These are phyloP conservation scores for Fusarium denticulatum DNA, from an alignment of 2,329 filamentous ascomycete genomes.

Conservation along the genomic window DNA sequence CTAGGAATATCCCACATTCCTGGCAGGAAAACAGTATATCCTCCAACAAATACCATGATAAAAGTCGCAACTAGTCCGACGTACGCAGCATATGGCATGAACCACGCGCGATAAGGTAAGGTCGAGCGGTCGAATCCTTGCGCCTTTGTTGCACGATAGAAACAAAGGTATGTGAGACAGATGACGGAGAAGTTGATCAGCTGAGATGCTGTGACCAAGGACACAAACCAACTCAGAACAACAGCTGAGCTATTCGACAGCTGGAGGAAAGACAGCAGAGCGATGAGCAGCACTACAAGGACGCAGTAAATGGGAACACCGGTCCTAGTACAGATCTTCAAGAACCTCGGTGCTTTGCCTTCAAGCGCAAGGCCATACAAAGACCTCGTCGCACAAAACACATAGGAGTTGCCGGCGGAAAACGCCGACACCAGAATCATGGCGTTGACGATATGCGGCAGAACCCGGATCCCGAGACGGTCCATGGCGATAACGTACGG, in stretches of 20 bases:
- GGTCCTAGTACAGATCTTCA: constrained; percentile 68
- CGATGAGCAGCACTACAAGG: constrained; percentile 70
- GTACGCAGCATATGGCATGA: constrained; percentile 78
- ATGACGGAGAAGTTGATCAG: constrained; percentile 78
- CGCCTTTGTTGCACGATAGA: constrained; percentile 72
- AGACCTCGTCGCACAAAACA: constrained; percentile 74
- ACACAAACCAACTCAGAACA: constrained; percentile 79
- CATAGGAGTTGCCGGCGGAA: constrained; percentile 72
- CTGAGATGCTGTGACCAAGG: constrained; percentile 75
- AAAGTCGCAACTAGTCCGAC: constrained; percentile 70
- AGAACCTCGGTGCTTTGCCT: constrained; percentile 69
- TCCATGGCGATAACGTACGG: constrained; percentile 76
- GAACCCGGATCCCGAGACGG: constrained; percentile 67
- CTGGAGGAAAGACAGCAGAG: constrained; percentile 78
- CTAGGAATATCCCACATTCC: constrained; percentile 73
- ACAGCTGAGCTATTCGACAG: constrained; percentile 72
- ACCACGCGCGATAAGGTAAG: constrained; percentile 75
- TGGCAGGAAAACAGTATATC: constrained; percentile 80
- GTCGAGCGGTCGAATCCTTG: constrained; percentile 75
- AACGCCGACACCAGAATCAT: constrained; percentile 74
- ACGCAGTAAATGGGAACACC: constrained; percentile 83
- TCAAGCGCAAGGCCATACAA: constrained; percentile 76
- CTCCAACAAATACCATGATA: constrained; percentile 78
- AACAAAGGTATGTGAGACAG: constrained; percentile 76
- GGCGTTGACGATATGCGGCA: constrained; percentile 79